Evolutionary conservation across 805 yeast genomes (phyloP).

Genomic region (Candida succiphila): DNA sequence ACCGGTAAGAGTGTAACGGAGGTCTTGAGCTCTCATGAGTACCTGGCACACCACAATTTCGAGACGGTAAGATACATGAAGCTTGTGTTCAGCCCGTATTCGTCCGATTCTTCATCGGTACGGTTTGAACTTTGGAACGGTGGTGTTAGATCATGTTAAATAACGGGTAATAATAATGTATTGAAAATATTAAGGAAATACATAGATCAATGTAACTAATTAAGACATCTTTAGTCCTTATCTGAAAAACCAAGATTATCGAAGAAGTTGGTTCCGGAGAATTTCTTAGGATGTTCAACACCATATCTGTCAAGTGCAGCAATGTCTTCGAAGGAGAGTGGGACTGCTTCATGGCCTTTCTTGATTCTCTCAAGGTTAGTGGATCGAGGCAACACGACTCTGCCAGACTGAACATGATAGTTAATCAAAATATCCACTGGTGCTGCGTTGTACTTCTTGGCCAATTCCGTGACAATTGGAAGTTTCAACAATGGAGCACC

Average conservation of each 20-base stretch:
- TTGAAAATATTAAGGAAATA: not conserved
- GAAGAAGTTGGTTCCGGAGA: not conserved
- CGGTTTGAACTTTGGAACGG: constrained; percentile 28
- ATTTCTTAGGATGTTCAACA: constrained; percentile 14
- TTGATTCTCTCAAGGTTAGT: constrained; percentile 54
- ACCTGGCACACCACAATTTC: constrained; percentile 21
- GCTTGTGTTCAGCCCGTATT: constrained; percentile 20
- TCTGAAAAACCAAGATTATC: no score
- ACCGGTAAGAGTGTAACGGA: constrained; percentile 11
- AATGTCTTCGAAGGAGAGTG: constrained; percentile 28
- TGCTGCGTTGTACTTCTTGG: constrained; percentile 42
- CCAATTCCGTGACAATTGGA: constrained; percentile 40
- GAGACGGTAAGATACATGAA: constrained; percentile 18
- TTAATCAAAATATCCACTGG: constrained; percentile 52
- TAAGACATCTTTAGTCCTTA: no score
- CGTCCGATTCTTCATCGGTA: constrained; percentile 7
- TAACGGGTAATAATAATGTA: not conserved
- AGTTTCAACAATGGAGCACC: constrained; percentile 56
- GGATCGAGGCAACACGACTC: constrained; percentile 61
- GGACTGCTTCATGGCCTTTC: constrained; percentile 23
- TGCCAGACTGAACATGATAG: constrained; percentile 54
- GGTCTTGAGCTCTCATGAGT: constrained; percentile 17
- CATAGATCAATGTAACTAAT: no score
- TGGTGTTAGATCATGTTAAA: constrained; percentile 18
- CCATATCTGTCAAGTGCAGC: constrained; percentile 20